Percentiles rank a stretch among this genome's conserved stretches.
phyloP scores from a whole-genome alignment of 2,329 filamentous ascomycete genomes.

The Verticillium tricorpus region DNA sequence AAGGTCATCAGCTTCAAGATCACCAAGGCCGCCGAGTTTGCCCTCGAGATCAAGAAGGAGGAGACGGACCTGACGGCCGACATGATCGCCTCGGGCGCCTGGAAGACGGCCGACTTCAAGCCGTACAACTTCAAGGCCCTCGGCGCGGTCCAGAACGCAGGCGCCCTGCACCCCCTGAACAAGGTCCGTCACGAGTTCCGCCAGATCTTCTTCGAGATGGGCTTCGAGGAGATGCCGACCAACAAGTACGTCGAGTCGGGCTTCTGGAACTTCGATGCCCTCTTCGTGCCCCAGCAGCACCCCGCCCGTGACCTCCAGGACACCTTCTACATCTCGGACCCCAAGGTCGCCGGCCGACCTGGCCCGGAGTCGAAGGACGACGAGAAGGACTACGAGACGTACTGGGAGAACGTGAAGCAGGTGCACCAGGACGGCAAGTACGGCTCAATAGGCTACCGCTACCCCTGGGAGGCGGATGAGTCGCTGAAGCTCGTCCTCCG shows the following conservation, averaged over 20 bases:
- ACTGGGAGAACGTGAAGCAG: slow-evolving; percentile 81
- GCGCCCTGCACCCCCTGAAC: slow-evolving; percentile 68
- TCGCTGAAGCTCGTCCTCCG: slow-evolving; percentile 82
- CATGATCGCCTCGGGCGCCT: slow-evolving; percentile 81
- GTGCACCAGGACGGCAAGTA: slow-evolving; percentile 91
- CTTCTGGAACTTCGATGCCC: slow-evolving; percentile 12
- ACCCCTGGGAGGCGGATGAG: slow-evolving; percentile 88
- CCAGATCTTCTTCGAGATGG: slow-evolving; percentile 98
- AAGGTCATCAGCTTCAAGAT: slow-evolving; percentile 85
- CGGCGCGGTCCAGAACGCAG: slow-evolving; percentile 56
- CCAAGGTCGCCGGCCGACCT: slow-evolving; percentile 67
- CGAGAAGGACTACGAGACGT: slow-evolving; percentile 69
- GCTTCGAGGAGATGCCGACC: slow-evolving; percentile 97
- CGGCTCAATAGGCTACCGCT: slow-evolving; percentile 93
- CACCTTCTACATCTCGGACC: slow-evolving; percentile 97
- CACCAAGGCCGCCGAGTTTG: slow-evolving; percentile 81
- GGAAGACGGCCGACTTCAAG: slow-evolving; percentile 93
- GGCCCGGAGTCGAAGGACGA: slow-evolving; percentile 49
- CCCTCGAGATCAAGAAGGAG: slow-evolving; percentile 83
- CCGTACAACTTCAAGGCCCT: slow-evolving; percentile 72
- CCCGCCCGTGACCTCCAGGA: slow-evolving; percentile 96
- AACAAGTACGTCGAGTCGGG: slow-evolving; percentile 91
- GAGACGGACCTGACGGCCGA: slow-evolving; percentile 93
- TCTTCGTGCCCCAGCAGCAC: slow-evolving; percentile 58
- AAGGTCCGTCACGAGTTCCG: slow-evolving; percentile 96